Base-by-base conservation (phyloP, 2,329 filamentous ascomycete genomes). In the Colletotrichum musae region DNA sequence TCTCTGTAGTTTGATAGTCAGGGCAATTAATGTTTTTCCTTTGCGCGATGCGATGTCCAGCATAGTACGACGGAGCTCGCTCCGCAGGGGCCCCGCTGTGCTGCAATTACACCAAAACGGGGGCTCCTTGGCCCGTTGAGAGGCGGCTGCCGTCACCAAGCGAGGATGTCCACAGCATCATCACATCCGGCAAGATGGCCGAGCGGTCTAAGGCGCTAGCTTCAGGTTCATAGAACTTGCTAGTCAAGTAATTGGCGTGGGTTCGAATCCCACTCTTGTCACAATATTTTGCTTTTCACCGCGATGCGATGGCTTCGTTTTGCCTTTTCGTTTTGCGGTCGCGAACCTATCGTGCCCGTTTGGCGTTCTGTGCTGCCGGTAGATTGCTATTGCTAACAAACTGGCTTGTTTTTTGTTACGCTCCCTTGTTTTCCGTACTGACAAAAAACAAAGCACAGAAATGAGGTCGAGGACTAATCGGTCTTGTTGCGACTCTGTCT, bases 131-230 rank as follows among this genome's bases (percentile, higher is more conserved):
- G 45, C 36, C 21, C 36, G 13, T 36, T 53, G 58, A 28, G 1
- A 6, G 51, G n/a, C 18, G n/a, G n/a, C n/a, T n/a, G 12, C 45
- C 28, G 51, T 32, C 50, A 61, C 58, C 41, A 54, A 50, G n/a
- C 41, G 21, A 21, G 24, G 0, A 3, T 7, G 45, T 28, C 45
- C 24, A 24, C 50, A 32, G 36, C 58, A 36, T 50, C 24, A 21
- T 16, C 24, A 39, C 21, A 10, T 47, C 52, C 2, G 64, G 64
- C 64, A 63, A 67, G 64, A 67, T 63, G 64, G 52, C 64, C 64
- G 64, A 67, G 64, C 64, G 64, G 64, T 67, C 58, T 67, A 58
- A 67, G 64, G 64, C 64, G 64, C 64, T 52, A 67, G 64, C 58
- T 67, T 67, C 64, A 67, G 64, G 64, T 56, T 12, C 4, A 7